Evolutionary conservation across 331 rosid species (phyloP).

Genomic region (Cydonia oblonga): DNA sequence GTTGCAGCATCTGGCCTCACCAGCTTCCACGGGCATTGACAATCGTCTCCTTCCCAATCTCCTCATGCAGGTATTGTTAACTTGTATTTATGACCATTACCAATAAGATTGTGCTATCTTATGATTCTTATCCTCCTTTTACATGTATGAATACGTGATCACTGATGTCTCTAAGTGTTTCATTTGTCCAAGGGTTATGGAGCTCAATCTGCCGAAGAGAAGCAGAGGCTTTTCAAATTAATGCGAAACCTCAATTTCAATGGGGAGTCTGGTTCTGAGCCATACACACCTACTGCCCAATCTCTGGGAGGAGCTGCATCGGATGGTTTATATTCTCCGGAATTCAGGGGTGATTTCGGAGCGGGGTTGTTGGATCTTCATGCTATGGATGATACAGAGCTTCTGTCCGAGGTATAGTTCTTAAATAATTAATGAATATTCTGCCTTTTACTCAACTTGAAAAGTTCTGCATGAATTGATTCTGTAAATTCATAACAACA

Average conservation of each 20-base stretch:
- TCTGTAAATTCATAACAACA: not conserved
- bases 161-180: not conserved
- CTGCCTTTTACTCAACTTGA: not conserved
- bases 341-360: slow-evolving; percentile 95
- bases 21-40: slow-evolving; percentile 73
- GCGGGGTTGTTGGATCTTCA: slow-evolving; percentile 99
- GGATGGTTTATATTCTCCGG: slow-evolving; percentile 74
- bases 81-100: not conserved
- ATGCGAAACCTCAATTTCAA: slow-evolving; percentile 89
- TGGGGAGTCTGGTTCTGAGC: slow-evolving; percentile 89
- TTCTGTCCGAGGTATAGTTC: slow-evolving; percentile 69
- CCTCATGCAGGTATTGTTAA: slow-evolving; percentile 66
- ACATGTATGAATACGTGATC: not conserved
- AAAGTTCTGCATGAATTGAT: not conserved
- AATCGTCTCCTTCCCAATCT: slow-evolving; percentile 85
- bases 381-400: slow-evolving; percentile 98
- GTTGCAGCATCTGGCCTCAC: slow-evolving; percentile 98
- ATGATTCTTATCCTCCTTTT: not conserved
- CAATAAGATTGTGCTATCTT: not conserved
- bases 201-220: slow-evolving; percentile 97
- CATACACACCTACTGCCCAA: slow-evolving; percentile 52
- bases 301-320: slow-evolving; percentile 49
- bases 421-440: not conserved
- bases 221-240: slow-evolving; percentile 80
- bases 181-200: slow-evolving; percentile 65